Evolutionary conservation across 805 yeast genomes (phyloP).

Genomic region (Barnettozyma wickerhamii): DNA sequence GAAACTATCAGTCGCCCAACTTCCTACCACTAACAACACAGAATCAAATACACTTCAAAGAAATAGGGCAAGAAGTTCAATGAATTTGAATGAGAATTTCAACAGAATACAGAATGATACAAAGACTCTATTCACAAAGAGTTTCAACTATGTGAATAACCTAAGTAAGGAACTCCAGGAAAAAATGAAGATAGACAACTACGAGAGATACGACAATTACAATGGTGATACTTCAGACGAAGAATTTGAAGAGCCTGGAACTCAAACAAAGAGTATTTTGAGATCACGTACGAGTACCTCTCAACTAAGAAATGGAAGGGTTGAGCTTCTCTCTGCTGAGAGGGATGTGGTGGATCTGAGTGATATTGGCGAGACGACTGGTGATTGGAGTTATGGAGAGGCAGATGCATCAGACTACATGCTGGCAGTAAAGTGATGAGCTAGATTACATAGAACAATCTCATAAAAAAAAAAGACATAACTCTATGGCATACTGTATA

Average conservation of each 20-base stretch:
- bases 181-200: slow-evolving; percentile 21
- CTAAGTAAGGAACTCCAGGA: slow-evolving; percentile 30
- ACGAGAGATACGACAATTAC: slow-evolving; percentile 16
- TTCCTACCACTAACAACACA: slow-evolving; percentile 7
- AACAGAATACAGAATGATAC: slow-evolving; percentile 24
- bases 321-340: background rate
- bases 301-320: background rate
- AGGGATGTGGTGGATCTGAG: slow-evolving; percentile 18
- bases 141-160: slow-evolving; percentile 18
- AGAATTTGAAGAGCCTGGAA: slow-evolving; percentile 1
- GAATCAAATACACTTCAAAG: slow-evolving; percentile 6
- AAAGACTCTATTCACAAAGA: slow-evolving; percentile 17
- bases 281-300: background rate
- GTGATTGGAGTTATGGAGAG: slow-evolving; percentile 23
- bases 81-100: slow-evolving; percentile 13
- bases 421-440: slow-evolving; percentile 21
- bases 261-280: slow-evolving; percentile 1
- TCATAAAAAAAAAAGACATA: too few species aligned
- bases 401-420: slow-evolving; percentile 26
- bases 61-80: background rate
- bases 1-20: slow-evolving; percentile 20
- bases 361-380: slow-evolving; percentile 16
- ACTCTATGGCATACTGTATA: background rate
- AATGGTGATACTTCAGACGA: slow-evolving; percentile 8
- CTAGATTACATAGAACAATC: background rate